phyloP scores from a whole-genome alignment of 441 rosid genomes.

The Bruguiera hainesii region DNA sequence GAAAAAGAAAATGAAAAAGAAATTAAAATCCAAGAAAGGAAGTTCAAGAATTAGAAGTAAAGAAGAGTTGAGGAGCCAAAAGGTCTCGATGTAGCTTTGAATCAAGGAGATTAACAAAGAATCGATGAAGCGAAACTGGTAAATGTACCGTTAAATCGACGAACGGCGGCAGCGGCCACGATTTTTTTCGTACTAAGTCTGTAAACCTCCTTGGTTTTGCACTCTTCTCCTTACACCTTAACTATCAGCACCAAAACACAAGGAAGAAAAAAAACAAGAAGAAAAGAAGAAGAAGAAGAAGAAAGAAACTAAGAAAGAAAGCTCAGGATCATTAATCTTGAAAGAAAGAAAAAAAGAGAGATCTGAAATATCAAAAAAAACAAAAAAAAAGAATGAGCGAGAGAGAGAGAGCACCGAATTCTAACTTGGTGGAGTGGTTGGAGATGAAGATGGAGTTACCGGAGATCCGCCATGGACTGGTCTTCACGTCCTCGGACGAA shows the following conservation, averaged over 20 bases:
- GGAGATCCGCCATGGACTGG: constrained; percentile 76
- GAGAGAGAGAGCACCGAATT: constrained; percentile 49
- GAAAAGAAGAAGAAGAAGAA: not conserved
- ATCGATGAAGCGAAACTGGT: not conserved
- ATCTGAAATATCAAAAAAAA: not conserved
- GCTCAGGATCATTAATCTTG: not conserved
- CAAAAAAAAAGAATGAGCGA: not conserved
- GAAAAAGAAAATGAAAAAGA: no score
- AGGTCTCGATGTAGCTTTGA: no score
- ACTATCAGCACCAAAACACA: constrained; percentile 29
- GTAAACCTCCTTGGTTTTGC: constrained; percentile 56
- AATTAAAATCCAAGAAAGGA: no score
- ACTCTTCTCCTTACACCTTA: constrained; percentile 42
- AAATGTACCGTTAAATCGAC: not conserved
- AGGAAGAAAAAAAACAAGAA: no score
- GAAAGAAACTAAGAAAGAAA: no score
- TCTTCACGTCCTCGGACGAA: constrained; percentile 64
- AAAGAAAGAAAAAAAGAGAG: not conserved
- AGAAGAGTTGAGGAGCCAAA: no score
- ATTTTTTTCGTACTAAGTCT: constrained; percentile 64
- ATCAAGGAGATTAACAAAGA: not conserved
- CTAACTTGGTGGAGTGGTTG: constrained; percentile 5
- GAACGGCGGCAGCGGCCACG: constrained; percentile 76
- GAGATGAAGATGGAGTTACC: constrained; percentile 62
- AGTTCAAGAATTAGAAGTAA: no score